phyloP scores from a whole-genome alignment of 257 asterid genomes.

The Thymus quinquecostatus region DNA sequence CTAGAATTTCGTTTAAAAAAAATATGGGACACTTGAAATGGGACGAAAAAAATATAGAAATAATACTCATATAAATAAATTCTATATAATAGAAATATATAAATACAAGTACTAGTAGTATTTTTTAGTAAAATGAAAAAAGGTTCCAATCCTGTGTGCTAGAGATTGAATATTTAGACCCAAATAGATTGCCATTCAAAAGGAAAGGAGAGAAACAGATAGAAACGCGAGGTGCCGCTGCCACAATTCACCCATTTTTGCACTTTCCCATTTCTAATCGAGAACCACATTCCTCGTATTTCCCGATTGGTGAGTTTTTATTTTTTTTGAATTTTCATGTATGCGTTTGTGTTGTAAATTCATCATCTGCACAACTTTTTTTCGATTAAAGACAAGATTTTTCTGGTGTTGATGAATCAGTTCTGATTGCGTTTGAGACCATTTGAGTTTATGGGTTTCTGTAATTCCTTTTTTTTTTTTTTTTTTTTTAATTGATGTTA shows the following conservation, averaged over 20 bases:
- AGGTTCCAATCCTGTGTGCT: not conserved
- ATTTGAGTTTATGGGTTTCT: constrained; percentile 27
- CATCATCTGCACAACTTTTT: constrained; percentile 11
- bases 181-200: constrained; percentile 1
- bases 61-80: too few species aligned
- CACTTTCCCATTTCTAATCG: constrained; percentile 29
- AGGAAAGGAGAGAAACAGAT: constrained; percentile 53
- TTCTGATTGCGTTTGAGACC: constrained; percentile 28
- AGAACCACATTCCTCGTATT: constrained; percentile 16
- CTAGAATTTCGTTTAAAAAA: too few species aligned
- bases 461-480: not conserved
- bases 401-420: constrained; percentile 31
- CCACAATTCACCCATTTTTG: constrained; percentile 15
- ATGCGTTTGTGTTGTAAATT: not conserved
- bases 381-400: constrained; percentile 26
- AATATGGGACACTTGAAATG: too few species aligned
- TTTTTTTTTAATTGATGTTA: constrained; percentile 16
- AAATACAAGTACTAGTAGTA: too few species aligned
- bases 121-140: not conserved
- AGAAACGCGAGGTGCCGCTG: constrained; percentile 63
- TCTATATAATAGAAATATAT: too few species aligned
- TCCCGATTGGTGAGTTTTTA: constrained; percentile 45
- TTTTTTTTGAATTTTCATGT: not conserved
- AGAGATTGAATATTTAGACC: constrained; percentile 17
- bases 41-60: too few species aligned